Evolutionary conservation across 1,284 basidiomycete genomes (phyloP), one percentile per base, ranked within the genome.

Genomic region (Trametes versicolor): DNA sequence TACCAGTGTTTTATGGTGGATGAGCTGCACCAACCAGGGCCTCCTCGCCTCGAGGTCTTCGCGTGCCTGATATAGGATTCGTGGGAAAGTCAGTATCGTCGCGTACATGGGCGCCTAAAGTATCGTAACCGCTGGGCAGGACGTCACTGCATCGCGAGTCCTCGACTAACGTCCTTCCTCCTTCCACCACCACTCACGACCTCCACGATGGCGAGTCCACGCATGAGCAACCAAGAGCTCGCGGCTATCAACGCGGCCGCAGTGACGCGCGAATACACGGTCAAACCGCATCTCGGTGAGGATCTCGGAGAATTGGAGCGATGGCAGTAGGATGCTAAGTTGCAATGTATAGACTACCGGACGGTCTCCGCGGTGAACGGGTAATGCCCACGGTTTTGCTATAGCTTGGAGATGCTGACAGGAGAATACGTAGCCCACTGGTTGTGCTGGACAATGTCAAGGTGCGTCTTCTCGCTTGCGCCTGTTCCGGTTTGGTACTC

Each of bases 381-480:
- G 95, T 94, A 76, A 81, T 87, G 25, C 47, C 32, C 54, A 55
- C 19, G 23, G 39, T 36, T 50, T 68, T 19, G 63, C 58, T 61
- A 47, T 48, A 13, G 2, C 60, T 59, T 27, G 56, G 57, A 17
- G 23, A 29, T 25, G 17, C 43, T 34, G 19, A 54, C 60, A 25
- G 64, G n/a, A n/a, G 45, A 47, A 52, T 47, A 23, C 63, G 29
- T 74, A 97, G 95, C 58, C 95, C 95, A 51, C 86, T 99, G 60
- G 98, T 99, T 65, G 92, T 99, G 19, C 85, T 99, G 69, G 98
- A 99, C 82, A 98, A 99, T 78, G 98, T 99, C 87, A 99, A 99
- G 84, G 95, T 94, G 72, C 62, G 84, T 62, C 48, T 52, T 15
- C 43, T 53, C 29, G 29, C 45, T 49, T 25, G 21, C 27, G 43